These are phyloP conservation scores for Fusarium torreyae DNA, from an alignment of 2,329 filamentous ascomycete species.

Conservation along the genomic window DNA sequence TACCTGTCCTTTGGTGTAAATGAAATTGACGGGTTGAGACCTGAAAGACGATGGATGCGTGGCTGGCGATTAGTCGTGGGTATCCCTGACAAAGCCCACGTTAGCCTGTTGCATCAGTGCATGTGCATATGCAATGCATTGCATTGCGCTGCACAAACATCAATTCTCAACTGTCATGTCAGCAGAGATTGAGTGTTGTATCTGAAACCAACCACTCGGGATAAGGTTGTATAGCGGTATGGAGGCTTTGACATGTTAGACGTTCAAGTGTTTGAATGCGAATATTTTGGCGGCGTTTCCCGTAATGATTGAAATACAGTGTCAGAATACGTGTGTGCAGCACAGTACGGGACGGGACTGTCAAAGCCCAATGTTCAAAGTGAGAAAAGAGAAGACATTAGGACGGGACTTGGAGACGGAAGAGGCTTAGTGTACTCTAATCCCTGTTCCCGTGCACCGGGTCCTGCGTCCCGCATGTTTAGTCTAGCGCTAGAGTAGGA, in stretches of 20 bases:
- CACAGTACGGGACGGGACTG: constrained; percentile 17
- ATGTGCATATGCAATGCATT: constrained; percentile 29
- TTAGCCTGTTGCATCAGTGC: constrained; percentile 41
- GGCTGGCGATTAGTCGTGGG: constrained; percentile 31
- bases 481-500: constrained; percentile 28
- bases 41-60: constrained; percentile 22
- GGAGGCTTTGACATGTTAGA: background rate
- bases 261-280: background rate
- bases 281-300: background rate
- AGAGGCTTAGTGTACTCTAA: constrained; percentile 20
- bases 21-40: constrained; percentile 14
- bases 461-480: constrained; percentile 46
- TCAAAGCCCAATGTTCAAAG: background rate
- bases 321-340: background rate
- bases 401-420: constrained; percentile 12
- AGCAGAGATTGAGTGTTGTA: constrained; percentile 6
- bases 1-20: constrained; percentile 13
- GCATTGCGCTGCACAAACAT: constrained; percentile 43
- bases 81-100: constrained; percentile 25
- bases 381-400: constrained; percentile 44
- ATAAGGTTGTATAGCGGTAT: background rate
- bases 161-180: constrained; percentile 7
- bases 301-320: constrained; percentile 7
- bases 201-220: background rate
- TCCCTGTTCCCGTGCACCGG: constrained; percentile 45